Evolutionary conservation across 139 green algal species (phyloP).

Genomic region (Mychonastes homosphaera): DNA sequence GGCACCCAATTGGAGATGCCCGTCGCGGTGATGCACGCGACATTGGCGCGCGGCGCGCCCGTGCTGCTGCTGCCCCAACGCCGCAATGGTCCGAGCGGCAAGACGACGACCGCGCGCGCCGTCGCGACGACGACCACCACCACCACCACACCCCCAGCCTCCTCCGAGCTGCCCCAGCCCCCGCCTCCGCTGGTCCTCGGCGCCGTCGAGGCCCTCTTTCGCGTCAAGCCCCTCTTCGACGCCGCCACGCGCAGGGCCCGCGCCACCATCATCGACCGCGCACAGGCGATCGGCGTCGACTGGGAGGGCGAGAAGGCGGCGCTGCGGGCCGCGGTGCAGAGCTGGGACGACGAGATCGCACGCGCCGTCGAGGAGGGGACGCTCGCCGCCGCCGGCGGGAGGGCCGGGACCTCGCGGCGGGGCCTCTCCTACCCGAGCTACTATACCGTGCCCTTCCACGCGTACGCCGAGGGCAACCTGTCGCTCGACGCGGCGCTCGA

Average conservation of each 20-base stretch:
- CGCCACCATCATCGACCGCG: constrained; percentile 63
- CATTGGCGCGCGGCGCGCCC: no score
- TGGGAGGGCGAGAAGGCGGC: constrained; percentile 42
- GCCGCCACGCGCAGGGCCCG: constrained; percentile 19
- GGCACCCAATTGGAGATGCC: no score
- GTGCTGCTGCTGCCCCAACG: no score
- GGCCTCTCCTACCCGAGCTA: constrained; percentile 49
- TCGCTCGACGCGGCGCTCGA: constrained; percentile 56
- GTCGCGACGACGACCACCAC: no score
- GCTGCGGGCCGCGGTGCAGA: constrained; percentile 28
- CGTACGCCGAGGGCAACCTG: constrained; percentile 60
- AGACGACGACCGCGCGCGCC: no score
- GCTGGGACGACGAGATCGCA: constrained; percentile 42
- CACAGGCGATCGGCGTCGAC: constrained; percentile 54
- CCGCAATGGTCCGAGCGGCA: no score
- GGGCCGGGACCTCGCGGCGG: no score
- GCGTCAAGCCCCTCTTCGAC: constrained; percentile 53
- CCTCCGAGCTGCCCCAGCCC: neutral
- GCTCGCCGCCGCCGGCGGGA: no score
- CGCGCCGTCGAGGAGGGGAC: constrained; percentile 20
- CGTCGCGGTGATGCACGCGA: no score
- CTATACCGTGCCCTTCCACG: constrained; percentile 67
- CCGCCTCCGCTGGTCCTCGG: constrained; percentile 26
- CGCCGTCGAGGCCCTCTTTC: constrained; percentile 53
- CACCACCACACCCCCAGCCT: no score